Base-by-base conservation (phyloP, 106 monocot species). In the Phalaenopsis equestris region DNA sequence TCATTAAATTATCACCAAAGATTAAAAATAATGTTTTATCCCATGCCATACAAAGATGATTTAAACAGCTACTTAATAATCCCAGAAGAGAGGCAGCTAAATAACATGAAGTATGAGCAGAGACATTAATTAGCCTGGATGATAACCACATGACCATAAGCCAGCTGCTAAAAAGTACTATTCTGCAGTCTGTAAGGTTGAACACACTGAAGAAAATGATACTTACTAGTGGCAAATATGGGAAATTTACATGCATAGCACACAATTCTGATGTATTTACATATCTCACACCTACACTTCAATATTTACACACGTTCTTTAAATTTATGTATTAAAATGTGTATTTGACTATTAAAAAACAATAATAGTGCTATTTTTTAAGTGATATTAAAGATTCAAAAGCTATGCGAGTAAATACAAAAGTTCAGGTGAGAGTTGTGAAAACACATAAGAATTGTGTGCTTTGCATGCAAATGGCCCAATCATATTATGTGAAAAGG, bases 401-500 rank as follows among this genome's bases (percentile, higher is more conserved):
- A 30, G 30, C 30, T 30, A 30, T 30, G 30, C 30, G 0, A 0
- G 30, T 0, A 30, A 30, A 30, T 30, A 30, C 30, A 30, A 30
- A 30, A 30, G 30, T 30, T 0, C 30, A 30, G 30, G 30, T 30
- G 30, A 30, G 30, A 30, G 30, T 30, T 30, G 0, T 30, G 30
- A 30, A 45, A 45, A 45, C 43, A 45, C 3, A 45, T 45, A 45
- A 45, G 3, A 45, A 45, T 45, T 30, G 6, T 45, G 6, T 45
- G 43, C 30, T 30, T 30, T 30, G 30, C 30, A 30, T 30, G 30
- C 30, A 30, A 30, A 30, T 30, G 30, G 30, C 30, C 30, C 30
- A 45, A 45, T 45, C 43, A 45, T 45, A 45, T 72, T 85, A 88
- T 15, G 81, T 84, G 81, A 95, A 90, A 73, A 95, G 92, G 30